A percentile compares a stretch with the other conserved stretches of the same genome.
Evolutionary conservation across 1,284 basidiomycete species (phyloP).

Genomic region (Garcileccinum viscosum): DNA sequence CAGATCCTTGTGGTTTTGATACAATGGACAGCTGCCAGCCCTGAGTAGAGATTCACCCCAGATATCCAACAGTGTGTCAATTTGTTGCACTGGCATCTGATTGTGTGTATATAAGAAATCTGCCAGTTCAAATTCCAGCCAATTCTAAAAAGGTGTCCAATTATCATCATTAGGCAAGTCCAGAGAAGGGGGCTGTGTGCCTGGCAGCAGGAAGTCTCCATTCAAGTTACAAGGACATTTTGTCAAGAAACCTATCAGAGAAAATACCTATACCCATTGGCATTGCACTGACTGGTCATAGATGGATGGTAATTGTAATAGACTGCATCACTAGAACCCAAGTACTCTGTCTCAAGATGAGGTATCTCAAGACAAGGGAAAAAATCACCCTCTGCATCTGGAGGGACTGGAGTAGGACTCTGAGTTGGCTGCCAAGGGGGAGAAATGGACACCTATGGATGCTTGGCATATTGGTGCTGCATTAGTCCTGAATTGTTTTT

Average conservation of each 20-base stretch:
- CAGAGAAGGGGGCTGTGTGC: background rate
- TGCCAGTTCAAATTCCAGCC: background rate
- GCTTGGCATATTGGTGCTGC: constrained; percentile 2
- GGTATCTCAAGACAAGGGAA: background rate
- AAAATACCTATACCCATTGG: background rate
- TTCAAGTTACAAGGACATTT: background rate
- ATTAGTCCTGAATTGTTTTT: background rate
- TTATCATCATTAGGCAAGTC: background rate
- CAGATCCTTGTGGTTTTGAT: background rate
- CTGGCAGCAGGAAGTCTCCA: background rate
- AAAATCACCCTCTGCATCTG: background rate
- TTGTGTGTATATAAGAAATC: constrained; percentile 7
- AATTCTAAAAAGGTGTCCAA: background rate
- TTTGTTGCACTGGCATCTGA: background rate
- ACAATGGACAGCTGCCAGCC: background rate
- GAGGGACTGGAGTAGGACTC: background rate
- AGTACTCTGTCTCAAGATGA: background rate
- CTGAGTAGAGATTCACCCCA: background rate
- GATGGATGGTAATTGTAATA: background rate
- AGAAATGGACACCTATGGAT: background rate
- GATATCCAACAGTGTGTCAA: background rate
- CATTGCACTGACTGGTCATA: background rate
- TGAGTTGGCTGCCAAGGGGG: background rate
- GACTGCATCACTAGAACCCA: background rate
- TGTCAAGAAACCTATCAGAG: background rate